Percentiles rank a stretch among this genome's conserved stretches.
phyloP scores from a whole-genome alignment of 108 stramenopile genomes.

The Cyclotella choctawhatcheeana region DNA sequence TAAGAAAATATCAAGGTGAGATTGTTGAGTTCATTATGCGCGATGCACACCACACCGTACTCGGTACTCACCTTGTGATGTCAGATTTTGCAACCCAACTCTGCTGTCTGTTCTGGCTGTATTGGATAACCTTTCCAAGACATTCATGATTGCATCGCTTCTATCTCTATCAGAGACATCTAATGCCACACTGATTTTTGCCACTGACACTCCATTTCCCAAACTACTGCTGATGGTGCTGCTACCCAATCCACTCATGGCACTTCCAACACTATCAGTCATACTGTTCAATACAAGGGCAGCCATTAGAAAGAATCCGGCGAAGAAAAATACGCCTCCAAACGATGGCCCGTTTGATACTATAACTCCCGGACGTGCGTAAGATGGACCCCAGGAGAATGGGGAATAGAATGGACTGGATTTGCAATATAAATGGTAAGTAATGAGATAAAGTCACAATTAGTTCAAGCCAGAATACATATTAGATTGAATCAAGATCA shows the following conservation, averaged over 20 bases:
- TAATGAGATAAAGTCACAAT: too few species aligned
- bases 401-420: slow-evolving; percentile 56
- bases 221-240: slow-evolving; percentile 32
- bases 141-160: slow-evolving; percentile 65
- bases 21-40: background rate
- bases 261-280: slow-evolving; percentile 12
- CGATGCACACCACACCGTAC: background rate
- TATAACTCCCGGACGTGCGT: slow-evolving; percentile 63
- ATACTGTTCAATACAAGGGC: slow-evolving; percentile 27
- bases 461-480: too few species aligned
- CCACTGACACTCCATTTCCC: slow-evolving; percentile 76
- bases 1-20: background rate
- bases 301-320: slow-evolving; percentile 55
- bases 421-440: too few species aligned
- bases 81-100: slow-evolving; percentile 76
- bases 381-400: slow-evolving; percentile 34
- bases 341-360: slow-evolving; percentile 60
- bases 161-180: slow-evolving; percentile 79
- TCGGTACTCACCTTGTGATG: slow-evolving; percentile 56
- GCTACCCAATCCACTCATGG: slow-evolving; percentile 30
- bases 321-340: slow-evolving; percentile 60
- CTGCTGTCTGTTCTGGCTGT: slow-evolving; percentile 76
- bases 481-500: too few species aligned
- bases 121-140: slow-evolving; percentile 55
- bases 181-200: slow-evolving; percentile 70